phyloP scores from a whole-genome alignment of 2,329 filamentous ascomycete genomes.

The Furcasterigmium furcatum region DNA sequence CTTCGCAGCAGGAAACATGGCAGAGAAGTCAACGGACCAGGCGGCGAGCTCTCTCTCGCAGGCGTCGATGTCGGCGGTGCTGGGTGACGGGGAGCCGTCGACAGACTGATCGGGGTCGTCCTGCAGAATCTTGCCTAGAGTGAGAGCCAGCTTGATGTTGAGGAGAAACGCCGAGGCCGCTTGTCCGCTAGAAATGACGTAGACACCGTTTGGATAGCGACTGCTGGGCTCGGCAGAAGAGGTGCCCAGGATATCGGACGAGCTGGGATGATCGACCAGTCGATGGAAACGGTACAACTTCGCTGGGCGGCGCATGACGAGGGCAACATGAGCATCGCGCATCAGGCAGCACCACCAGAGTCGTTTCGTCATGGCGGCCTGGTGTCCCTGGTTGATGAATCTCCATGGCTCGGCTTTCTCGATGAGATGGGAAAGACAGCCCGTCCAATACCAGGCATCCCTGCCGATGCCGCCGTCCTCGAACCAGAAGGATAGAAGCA shows the following conservation, averaged over 20 bases:
- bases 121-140: background rate
- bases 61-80: background rate
- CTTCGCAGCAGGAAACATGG: background rate
- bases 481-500: constrained; percentile 3
- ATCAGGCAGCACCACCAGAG: constrained; percentile 3
- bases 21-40: constrained; percentile 2
- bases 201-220: background rate
- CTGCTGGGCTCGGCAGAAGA: background rate
- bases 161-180: background rate
- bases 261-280: background rate
- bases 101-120: background rate
- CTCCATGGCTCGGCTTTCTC: constrained; percentile 3
- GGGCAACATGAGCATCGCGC: constrained; percentile 2
- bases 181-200: background rate
- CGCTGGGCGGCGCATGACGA: constrained; percentile 1
- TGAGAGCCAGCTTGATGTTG: background rate
- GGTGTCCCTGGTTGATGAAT: background rate
- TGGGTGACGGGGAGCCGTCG: background rate
- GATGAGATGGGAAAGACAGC: constrained; percentile 1
- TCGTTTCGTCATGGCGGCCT: background rate
- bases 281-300: background rate
- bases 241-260: background rate
- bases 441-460: constrained; percentile 4
- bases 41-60: constrained; percentile 1
- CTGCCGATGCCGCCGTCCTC: background rate